Base-by-base conservation (phyloP, 2,329 filamentous ascomycete genomes). In the Aspergillus unguis region DNA sequence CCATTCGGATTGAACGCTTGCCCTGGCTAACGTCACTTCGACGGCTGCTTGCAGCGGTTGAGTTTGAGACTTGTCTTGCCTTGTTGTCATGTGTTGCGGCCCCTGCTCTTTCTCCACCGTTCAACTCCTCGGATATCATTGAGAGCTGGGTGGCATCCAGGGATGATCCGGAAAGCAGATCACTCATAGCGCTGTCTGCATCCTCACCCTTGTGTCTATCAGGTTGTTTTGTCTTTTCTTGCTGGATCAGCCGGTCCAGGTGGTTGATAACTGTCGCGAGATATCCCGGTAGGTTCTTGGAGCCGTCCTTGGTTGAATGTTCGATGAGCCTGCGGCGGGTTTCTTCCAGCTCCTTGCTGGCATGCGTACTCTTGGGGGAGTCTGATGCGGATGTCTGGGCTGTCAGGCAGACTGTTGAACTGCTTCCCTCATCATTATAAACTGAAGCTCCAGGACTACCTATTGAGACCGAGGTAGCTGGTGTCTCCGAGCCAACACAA, bases 191-290 rank as follows among this genome's bases (percentile, higher is more conserved):
- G 5, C 35, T 44, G 9, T 45, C 37, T 8, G 42, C 51, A 8
- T 57, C 52, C 2, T 62, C 53, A 2, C 50, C 10, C 1, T 45
- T 51, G 6, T 49, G 36, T 9, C 23, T n/a, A 6, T 40, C 40
- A 6, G 31, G 54, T 33, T 58, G 53, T 26, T 50, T 53, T 3
- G 33, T 38, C n/a, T 63, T 56, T 9, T 69, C 66, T 46, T 71
- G 75, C 44, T 78, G 69, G 57, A 85, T 81, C 27, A 84, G 69
- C 17, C 77, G 75, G 65, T 85, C 82, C 9, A 85, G 73, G 56
- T 85, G 79, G 6, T 77, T 77, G 42, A 87, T 80, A 26, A 87
- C 78, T 43, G 83, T 79, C 31, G 81, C 77, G 38, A 85, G 75
- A 54, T 83, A 79, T 4, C 74, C 72, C 17, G 56, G 78, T 68